Evolutionary conservation across 768 basidiomycete species (phyloP).

Genomic region (Mycena rebaudengoi): DNA sequence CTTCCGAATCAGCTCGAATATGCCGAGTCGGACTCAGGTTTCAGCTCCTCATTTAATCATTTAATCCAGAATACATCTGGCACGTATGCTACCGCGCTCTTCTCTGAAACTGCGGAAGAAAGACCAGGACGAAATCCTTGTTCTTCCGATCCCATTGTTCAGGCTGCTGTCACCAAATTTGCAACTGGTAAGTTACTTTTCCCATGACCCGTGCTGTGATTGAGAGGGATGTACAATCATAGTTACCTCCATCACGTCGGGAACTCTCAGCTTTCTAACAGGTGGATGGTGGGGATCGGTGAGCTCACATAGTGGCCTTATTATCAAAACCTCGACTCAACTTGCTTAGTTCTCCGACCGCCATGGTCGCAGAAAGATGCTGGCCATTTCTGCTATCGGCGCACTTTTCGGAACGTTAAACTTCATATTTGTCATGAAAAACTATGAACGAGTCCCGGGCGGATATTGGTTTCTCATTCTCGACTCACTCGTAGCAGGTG

Average conservation of each 20-base stretch:
- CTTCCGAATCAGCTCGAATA: background rate
- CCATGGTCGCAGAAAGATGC: constrained; percentile 70
- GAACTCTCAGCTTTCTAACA: constrained; percentile 4
- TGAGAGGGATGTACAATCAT: background rate
- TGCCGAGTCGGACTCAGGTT: constrained; percentile 61
- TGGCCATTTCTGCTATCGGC: constrained; percentile 70
- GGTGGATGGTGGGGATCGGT: constrained; percentile 21
- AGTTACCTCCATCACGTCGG: constrained; percentile 17
- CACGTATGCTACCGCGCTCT: no score
- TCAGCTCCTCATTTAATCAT: background rate
- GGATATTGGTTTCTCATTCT: constrained; percentile 84
- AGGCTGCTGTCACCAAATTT: constrained; percentile 72
- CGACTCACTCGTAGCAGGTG: constrained; percentile 72
- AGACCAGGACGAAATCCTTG: constrained; percentile 43
- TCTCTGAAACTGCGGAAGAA: background rate
- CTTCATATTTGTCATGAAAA: constrained; percentile 72
- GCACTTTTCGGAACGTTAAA: constrained; percentile 68
- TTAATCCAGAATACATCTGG: background rate
- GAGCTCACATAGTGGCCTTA: background rate
- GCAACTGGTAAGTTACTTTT: constrained; percentile 57
- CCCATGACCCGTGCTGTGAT: background rate
- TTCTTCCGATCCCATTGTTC: constrained; percentile 73
- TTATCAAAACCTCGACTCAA: background rate
- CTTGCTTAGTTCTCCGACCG: constrained; percentile 74
- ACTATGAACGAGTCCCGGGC: constrained; percentile 70